Conservation (phyloP, 139 green algal genomes). For the Picochlorum sp. region DNA sequence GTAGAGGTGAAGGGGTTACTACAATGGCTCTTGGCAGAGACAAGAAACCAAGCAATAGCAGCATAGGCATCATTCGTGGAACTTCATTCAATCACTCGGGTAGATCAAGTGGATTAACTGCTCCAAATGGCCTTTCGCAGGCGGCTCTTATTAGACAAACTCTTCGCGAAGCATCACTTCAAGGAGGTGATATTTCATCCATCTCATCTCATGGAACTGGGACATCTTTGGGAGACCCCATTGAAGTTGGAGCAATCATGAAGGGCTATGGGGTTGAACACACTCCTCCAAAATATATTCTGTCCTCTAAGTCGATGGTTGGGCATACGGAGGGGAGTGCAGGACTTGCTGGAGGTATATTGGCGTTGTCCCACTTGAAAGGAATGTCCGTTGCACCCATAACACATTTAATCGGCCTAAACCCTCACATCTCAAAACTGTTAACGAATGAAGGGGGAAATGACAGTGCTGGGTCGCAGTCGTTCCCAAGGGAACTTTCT, state of each 20-base stretch:
- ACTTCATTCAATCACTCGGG: slow-evolving; percentile 47
- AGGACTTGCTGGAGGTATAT: slow-evolving; percentile 53
- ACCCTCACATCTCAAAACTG: slow-evolving; percentile 8
- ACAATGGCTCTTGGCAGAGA: slow-evolving; percentile 4
- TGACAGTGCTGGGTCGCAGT: background rate
- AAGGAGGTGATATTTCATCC: slow-evolving; percentile 8
- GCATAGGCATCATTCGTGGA: slow-evolving; percentile 15
- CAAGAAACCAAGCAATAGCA: background rate
- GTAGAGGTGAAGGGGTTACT: slow-evolving; percentile 35
- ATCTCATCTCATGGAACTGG: slow-evolving; percentile 65
- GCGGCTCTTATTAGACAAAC: slow-evolving; percentile 27
- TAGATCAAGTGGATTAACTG: slow-evolving; percentile 41
- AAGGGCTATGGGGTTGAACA: background rate
- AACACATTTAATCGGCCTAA: slow-evolving; percentile 14
- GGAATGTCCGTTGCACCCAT: slow-evolving; percentile 31
- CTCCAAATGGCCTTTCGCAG: slow-evolving; percentile 50
- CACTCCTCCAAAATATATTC: too few relatives aligned
- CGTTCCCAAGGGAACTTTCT: background rate
- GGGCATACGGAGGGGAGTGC: slow-evolving; percentile 53
- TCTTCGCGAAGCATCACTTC: slow-evolving; percentile 12
- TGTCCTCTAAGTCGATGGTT: slow-evolving; percentile 9
- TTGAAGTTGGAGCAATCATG: slow-evolving; percentile 61
- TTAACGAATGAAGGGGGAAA: slow-evolving; percentile 11
- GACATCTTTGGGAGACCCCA: slow-evolving; percentile 82
- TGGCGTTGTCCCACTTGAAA: slow-evolving; percentile 27